These are phyloP conservation scores for Fusarium sp. DNA, from an alignment of 2,329 filamentous ascomycete genomes.

Conservation along the genomic window DNA sequence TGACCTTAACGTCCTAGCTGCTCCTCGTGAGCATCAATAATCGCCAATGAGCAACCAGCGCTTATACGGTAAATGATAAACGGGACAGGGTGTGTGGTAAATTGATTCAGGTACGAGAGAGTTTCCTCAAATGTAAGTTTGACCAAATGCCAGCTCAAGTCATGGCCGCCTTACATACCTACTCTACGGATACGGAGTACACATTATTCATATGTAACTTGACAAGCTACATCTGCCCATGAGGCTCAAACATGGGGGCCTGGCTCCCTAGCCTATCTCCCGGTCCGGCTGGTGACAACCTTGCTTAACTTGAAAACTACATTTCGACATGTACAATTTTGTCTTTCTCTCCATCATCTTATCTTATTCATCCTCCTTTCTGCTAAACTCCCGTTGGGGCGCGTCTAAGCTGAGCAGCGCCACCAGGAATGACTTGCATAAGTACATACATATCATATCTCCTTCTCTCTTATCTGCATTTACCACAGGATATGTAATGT, in stretches of 20 bases:
- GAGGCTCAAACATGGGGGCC: slow-evolving; percentile 15
- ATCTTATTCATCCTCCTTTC: slow-evolving; percentile 8
- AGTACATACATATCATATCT: background rate
- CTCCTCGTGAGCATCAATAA: slow-evolving; percentile 37
- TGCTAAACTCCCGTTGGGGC: slow-evolving; percentile 30
- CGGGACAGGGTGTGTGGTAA: background rate
- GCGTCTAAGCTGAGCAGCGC: slow-evolving; percentile 25
- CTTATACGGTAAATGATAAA: slow-evolving; percentile 40
- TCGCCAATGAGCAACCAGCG: slow-evolving; percentile 44
- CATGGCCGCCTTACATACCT: background rate
- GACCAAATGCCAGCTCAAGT: background rate
- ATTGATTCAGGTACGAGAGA: background rate
- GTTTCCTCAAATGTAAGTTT: background rate
- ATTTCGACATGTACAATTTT: background rate
- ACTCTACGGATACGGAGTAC: background rate
- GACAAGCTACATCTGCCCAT: background rate
- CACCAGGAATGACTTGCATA: slow-evolving; percentile 17
- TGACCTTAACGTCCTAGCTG: slow-evolving; percentile 13
- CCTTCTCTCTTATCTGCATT: slow-evolving; percentile 12
- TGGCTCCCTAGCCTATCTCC: background rate
- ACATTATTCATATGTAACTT: background rate
- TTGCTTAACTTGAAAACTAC: background rate
- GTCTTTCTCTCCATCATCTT: background rate
- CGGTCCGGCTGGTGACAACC: background rate
- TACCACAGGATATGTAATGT: slow-evolving; percentile 2